Conservation (phyloP, 257 asterid genomes). For the Catharanthus roseus region DNA sequence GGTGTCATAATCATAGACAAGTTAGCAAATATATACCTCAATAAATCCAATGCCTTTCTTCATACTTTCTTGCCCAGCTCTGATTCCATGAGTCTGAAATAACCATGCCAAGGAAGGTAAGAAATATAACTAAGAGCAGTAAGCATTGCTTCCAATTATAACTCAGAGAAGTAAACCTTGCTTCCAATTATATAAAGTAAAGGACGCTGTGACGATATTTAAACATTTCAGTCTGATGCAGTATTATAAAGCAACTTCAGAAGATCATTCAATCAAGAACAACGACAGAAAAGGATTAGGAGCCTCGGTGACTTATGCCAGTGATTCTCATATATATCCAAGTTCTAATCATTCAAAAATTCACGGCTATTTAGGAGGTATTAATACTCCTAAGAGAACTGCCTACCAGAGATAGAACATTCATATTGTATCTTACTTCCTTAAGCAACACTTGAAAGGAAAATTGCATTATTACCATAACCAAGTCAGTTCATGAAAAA, state of each 20-base stretch:
- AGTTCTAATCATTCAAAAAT: background rate
- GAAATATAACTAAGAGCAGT: background rate
- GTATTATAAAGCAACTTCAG: background rate
- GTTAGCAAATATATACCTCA: constrained; percentile 45
- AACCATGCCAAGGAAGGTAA: constrained; percentile 4
- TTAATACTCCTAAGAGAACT: background rate
- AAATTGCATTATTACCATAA: background rate
- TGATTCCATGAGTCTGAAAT: constrained; percentile 82
- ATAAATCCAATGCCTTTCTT: constrained; percentile 72
- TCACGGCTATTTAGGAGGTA: background rate
- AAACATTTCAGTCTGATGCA: background rate
- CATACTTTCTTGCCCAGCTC: constrained; percentile 71
- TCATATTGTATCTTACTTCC: background rate
- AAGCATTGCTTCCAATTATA: background rate
- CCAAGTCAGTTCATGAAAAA: background rate
- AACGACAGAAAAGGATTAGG: background rate
- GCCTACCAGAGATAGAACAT: background rate
- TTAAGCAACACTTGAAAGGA: too few species aligned
- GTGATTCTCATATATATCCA: background rate
- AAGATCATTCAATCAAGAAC: background rate
- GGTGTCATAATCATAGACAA: background rate
- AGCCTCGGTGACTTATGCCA: background rate
- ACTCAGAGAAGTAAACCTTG: background rate
- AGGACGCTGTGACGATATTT: background rate
- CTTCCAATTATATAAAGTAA: background rate